Conservation (phyloP, 768 basidiomycete species). For the Lactifluus pinguis region DNA sequence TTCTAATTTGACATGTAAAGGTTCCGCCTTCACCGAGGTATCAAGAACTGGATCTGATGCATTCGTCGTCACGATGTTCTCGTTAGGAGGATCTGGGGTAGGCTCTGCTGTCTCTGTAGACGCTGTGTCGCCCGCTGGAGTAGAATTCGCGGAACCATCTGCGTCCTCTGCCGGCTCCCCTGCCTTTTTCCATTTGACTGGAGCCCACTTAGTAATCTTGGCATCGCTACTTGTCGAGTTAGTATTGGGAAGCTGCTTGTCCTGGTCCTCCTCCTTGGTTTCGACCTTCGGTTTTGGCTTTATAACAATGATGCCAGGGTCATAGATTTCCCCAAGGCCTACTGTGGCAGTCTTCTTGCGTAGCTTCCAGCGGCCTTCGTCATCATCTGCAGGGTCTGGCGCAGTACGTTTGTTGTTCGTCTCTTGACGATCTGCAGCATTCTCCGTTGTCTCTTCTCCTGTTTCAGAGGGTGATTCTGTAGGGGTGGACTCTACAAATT, state of each 20-base stretch:
- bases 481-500: slow-evolving; percentile 39
- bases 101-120: neutral
- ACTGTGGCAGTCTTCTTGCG: slow-evolving; percentile 49
- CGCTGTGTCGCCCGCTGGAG: neutral
- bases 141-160: neutral
- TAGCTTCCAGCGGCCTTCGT: slow-evolving; percentile 51
- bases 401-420: slow-evolving; percentile 22
- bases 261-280: slow-evolving; percentile 17
- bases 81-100: neutral
- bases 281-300: slow-evolving; percentile 52
- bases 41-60: neutral
- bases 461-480: slow-evolving; percentile 20
- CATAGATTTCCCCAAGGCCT: slow-evolving; percentile 74
- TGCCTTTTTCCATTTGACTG: slow-evolving; percentile 18
- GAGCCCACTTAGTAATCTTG: slow-evolving; percentile 14
- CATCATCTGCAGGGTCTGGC: slow-evolving; percentile 35
- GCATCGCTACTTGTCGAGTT: neutral
- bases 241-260: neutral
- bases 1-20: slow-evolving; percentile 8
- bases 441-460: slow-evolving; percentile 14
- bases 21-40: slow-evolving; percentile 4
- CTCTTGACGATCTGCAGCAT: slow-evolving; percentile 14
- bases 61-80: neutral
- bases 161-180: neutral
- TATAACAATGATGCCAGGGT: slow-evolving; percentile 62